Base-by-base conservation (phyloP, 306 rosid species). In the Corylus americana region DNA sequence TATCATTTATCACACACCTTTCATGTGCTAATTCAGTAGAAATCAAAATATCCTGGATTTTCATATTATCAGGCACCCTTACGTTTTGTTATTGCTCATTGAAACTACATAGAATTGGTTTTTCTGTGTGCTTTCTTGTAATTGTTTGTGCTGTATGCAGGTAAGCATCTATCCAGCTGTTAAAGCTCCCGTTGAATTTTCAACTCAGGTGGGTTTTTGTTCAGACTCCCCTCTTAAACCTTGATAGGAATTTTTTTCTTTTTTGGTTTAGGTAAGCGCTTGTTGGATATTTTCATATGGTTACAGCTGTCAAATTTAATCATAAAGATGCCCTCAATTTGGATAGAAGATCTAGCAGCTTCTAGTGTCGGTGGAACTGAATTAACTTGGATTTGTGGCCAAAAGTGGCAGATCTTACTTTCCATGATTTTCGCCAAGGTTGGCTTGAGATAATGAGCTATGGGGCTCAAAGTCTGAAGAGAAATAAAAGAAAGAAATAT, bases 81-180 rank as follows among this genome's bases (percentile, higher is more conserved):
- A 10, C 53, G 4, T 53, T 42, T 57, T 53, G 5, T 16, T 53
- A 53, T 4, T 20, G 31, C 4, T 2, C 8, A 49, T 59, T 39
- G 50, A 63, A 27, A 82, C 58, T 8, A 55, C 48, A 69, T 58
- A 31, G 17, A 25, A 72, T 64, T 75, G 70, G 9, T 55, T 83
- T 54, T 73, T 73, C 70, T 74, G 73, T 11, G 53, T 10, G 76
- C 61, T 76, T 57, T 78, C 44, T 80, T 81, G 76, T 83, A 54
- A 51, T 70, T 55, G 61, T 72, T 70, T 69, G 72, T 78, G 74
- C 71, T 75, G 45, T 78, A 74, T 87, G 79, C 86, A 95, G 97
- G 91, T 95, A 73, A 93, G 97, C 89, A 88, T 95, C 70, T 93
- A 93, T 77, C 99, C 98, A 42, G 89, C 97, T 50, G 92, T 90